Percentiles rank a stretch among this genome's conserved stretches.
phyloP scores from a whole-genome alignment of 192 early-diverging fungal genomes.

The Coemansia sp. region DNA sequence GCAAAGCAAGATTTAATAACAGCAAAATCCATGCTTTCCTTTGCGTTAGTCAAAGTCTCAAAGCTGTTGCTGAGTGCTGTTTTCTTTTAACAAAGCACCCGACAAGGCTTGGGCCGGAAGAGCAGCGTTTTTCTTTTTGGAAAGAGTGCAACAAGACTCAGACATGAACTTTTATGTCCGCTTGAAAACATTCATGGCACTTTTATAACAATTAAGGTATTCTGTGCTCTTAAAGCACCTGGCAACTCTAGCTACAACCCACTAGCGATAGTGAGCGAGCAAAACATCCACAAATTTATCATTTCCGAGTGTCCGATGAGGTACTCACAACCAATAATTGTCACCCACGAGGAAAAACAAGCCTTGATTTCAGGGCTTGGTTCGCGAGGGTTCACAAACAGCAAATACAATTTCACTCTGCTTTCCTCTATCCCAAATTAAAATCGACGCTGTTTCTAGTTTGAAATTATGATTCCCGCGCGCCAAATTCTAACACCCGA shows the following conservation, averaged over 20 bases:
- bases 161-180: too few species aligned
- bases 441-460: background rate
- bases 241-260: background rate
- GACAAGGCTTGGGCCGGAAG: too few species aligned
- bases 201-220: too few species aligned
- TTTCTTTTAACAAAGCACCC: too few species aligned
- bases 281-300: background rate
- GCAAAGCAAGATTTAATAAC: background rate
- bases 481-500: slow-evolving; percentile 78
- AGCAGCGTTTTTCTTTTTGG: too few species aligned
- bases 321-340: background rate
- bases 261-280: background rate
- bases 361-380: background rate
- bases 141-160: too few species aligned
- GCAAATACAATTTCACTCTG: background rate
- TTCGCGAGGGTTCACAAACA: background rate
- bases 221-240: too few species aligned
- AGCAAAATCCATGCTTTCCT: too few species aligned
- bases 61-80: background rate
- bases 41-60: too few species aligned
- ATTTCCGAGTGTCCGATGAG: slow-evolving; percentile 2
- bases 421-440: background rate
- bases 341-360: background rate
- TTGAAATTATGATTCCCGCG: slow-evolving; percentile 24
- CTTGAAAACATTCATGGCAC: too few species aligned